These are phyloP conservation scores for Cafeteria roenbergensis DNA, from an alignment of 108 stramenopile species.

Conservation along the genomic window DNA sequence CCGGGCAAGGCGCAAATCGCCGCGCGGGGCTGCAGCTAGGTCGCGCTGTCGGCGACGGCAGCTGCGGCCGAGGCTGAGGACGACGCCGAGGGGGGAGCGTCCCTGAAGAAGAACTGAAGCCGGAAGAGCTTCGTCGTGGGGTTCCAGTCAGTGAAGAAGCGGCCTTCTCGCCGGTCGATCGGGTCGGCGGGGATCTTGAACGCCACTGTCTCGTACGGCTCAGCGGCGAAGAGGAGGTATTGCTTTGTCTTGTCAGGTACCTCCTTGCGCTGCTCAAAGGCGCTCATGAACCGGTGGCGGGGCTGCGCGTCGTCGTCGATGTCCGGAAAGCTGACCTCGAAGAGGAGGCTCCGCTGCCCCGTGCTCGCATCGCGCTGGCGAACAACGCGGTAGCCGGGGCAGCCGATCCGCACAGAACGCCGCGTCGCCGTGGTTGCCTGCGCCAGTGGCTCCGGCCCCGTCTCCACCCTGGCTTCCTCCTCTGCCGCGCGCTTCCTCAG, in stretches of 20 bases:
- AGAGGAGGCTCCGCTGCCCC: slow-evolving; percentile 76
- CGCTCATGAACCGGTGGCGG: slow-evolving; percentile 97
- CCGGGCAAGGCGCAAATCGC: too few species aligned
- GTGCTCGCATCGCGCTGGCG: slow-evolving; percentile 68
- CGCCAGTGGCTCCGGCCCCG: slow-evolving; percentile 32
- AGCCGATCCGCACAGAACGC: slow-evolving; percentile 70
- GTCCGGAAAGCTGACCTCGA: slow-evolving; percentile 89
- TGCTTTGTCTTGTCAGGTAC: slow-evolving; percentile 79
- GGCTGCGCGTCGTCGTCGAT: slow-evolving; percentile 73
- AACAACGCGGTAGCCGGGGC: slow-evolving; percentile 95
- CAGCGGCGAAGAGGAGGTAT: slow-evolving; percentile 91
- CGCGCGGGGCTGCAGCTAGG: too few species aligned
- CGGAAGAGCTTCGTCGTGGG: slow-evolving; percentile 69
- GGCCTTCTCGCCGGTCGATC: slow-evolving; percentile 73
- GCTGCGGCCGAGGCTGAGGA: too few species aligned
- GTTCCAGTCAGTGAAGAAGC: slow-evolving; percentile 90
- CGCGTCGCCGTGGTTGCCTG: not conserved
- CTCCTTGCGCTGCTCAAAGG: slow-evolving; percentile 93
- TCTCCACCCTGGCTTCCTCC: slow-evolving; percentile 53
- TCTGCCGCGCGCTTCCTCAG: slow-evolving; percentile 68
- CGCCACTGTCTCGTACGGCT: slow-evolving; percentile 95
- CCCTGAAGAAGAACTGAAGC: slow-evolving; percentile 67
- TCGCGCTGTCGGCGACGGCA: too few species aligned
- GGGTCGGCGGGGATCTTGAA: slow-evolving; percentile 94
- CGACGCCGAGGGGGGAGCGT: too few species aligned